These are phyloP conservation scores for Euphrasia confusa DNA, from an alignment of 257 asterid genomes.

Conservation along the genomic window DNA sequence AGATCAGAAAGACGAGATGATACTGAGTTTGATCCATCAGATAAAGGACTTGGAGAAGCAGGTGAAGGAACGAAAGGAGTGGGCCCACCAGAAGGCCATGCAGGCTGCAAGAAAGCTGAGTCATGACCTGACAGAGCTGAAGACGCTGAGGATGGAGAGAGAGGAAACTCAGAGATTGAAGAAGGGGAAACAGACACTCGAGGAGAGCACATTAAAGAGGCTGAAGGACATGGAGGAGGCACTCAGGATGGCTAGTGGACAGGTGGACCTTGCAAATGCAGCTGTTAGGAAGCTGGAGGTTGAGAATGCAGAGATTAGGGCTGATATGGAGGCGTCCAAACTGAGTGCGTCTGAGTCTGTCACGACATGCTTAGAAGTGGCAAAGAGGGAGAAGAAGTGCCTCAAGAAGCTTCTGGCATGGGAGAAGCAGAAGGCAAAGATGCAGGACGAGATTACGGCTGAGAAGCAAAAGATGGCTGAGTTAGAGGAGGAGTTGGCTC, in stretches of 20 bases:
- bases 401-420: slow-evolving; percentile 73
- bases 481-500: slow-evolving; percentile 58
- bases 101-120: slow-evolving; percentile 95
- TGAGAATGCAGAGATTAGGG: slow-evolving; percentile 82
- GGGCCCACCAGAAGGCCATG: slow-evolving; percentile 98
- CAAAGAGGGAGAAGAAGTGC: slow-evolving; percentile 81
- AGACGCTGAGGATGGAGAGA: slow-evolving; percentile 81
- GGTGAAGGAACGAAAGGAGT: slow-evolving; percentile 81
- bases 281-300: slow-evolving; percentile 77
- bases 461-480: slow-evolving; percentile 59
- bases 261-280: slow-evolving; percentile 80
- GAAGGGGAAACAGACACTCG: slow-evolving; percentile 70
- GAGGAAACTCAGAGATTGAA: slow-evolving; percentile 71
- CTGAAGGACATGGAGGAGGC: slow-evolving; percentile 80
- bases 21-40: slow-evolving; percentile 67
- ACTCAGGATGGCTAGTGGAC: slow-evolving; percentile 74
- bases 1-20: slow-evolving; percentile 81
- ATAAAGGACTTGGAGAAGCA: slow-evolving; percentile 80
- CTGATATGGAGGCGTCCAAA: slow-evolving; percentile 91
- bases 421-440: slow-evolving; percentile 82
- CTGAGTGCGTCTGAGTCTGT: slow-evolving; percentile 92
- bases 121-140: slow-evolving; percentile 81
- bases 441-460: slow-evolving; percentile 78
- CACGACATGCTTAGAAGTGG: slow-evolving; percentile 60
- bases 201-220: slow-evolving; percentile 60